A percentile compares a stretch with the other conserved stretches of the same genome.
phyloP scores from a whole-genome alignment of 202 grass and related monocot genomes.

The Elaeis oleifera region DNA sequence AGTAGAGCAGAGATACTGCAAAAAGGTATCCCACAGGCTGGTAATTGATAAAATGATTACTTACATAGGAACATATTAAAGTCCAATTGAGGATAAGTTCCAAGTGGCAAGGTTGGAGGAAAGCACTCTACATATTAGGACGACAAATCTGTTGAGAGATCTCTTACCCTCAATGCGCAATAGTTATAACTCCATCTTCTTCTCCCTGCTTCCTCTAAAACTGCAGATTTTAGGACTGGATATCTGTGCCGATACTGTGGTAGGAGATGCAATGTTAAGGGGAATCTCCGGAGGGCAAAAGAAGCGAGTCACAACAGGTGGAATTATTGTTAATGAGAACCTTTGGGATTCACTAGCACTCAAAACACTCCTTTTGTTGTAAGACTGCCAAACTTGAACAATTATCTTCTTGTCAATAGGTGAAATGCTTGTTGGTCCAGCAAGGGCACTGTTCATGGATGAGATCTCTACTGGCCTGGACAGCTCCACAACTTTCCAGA shows the following conservation, averaged over 20 bases:
- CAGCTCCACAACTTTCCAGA: constrained; percentile 96
- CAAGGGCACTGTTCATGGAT: constrained; percentile 95
- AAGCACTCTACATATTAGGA: too few species aligned
- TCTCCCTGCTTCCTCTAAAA: not conserved
- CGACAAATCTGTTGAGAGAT: too few species aligned
- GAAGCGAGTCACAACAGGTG: constrained; percentile 20
- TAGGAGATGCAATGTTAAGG: constrained; percentile 21
- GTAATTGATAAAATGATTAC: too few species aligned
- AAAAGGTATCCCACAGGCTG: not conserved
- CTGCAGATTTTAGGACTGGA: constrained; percentile 15
- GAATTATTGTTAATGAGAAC: too few species aligned
- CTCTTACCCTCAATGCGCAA: too few species aligned
- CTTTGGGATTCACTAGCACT: too few species aligned
- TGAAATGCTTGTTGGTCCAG: constrained; percentile 96
- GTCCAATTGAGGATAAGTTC: too few species aligned
- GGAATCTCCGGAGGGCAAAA: constrained; percentile 18
- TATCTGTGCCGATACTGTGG: constrained; percentile 18
- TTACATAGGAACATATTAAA: not conserved
- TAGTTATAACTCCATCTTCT: constrained; percentile 18
- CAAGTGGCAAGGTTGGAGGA: too few species aligned
- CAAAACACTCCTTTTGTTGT: too few species aligned
- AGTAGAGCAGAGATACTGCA: too few species aligned
- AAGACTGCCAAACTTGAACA: too few species aligned
- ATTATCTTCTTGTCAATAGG: constrained; percentile 26
- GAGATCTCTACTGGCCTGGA: constrained; percentile 99